Evolutionary conservation across 495 filamentous ascomycete species (phyloP), one percentile per base, ranked within the genome.

Genomic region (Symbiotaphrina buchneri): DNA sequence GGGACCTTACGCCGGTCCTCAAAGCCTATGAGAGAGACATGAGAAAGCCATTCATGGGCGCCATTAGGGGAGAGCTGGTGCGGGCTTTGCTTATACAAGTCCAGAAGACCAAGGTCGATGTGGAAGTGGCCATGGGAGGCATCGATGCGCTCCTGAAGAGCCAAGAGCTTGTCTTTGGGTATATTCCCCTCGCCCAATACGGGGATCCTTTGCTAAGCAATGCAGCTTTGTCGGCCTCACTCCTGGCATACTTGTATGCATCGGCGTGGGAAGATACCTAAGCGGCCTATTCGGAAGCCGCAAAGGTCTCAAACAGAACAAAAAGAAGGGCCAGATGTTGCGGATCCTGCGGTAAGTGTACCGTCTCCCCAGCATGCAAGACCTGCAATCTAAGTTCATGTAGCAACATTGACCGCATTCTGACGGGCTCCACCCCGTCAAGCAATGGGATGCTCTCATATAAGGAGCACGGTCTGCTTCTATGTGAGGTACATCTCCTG

Each of bases 41-140:
- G 21, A 61, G 73, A 16, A 65, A 53, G 21, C 87, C 87, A 14
- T 69, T 97, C 24, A 53, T 65, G 19, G 82, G 82, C 5, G 74
- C 81, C 1, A 45, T 95, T 10, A 59, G 59, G 26, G 87, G 87
- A 13, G 83, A 93, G 45, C 54, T 97, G n/a, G 56, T 94, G 28
- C 69, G 87, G 30, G 75, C 87, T 15, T 63, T 97, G 30, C 61
- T 97, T 19, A 93, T 97, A 27, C 87, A 97, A 46, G 69, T 97
- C 27, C 87, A 97, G 46, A 97, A 95, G 58, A 95, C 87, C 1
- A 97, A 95, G 55, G 87, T 97, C 18, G 87, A 97, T 41, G 74
- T 95, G 6, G 87, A 97, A 49, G 71, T 97, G 34, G 87, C 87
- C 10, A 77, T 95, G 47, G 75, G 77, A 33, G 87, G 87, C 10